Conservation (phyloP, 306 rosid species). For the Comarum palustre region DNA sequence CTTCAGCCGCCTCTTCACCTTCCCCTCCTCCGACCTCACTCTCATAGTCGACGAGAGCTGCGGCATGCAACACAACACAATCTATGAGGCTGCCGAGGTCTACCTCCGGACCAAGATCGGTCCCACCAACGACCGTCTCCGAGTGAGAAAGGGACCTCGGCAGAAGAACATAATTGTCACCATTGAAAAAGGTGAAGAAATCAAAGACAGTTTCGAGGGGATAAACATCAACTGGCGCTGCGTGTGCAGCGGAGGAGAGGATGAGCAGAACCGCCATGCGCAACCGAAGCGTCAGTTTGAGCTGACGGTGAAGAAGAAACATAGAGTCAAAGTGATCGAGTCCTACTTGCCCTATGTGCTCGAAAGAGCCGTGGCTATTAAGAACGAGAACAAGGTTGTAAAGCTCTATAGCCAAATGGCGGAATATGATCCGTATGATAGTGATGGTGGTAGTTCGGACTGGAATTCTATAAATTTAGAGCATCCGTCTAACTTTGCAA, state of each 20-base stretch:
- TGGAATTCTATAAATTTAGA: conserved; percentile 38
- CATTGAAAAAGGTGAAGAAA: conserved; percentile 1
- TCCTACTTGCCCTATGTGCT: conserved; percentile 32
- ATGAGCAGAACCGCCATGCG: background rate
- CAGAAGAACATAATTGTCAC: conserved; percentile 20
- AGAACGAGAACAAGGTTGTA: conserved; percentile 14
- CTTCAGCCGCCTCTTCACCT: conserved; percentile 17
- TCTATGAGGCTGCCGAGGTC: conserved; percentile 35
- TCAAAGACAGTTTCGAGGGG: conserved; percentile 1
- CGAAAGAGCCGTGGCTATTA: conserved; percentile 15
- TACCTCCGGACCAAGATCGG: conserved; percentile 30
- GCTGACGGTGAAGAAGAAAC: conserved; percentile 24
- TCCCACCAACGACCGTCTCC: conserved; percentile 25
- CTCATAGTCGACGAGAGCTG: background rate
- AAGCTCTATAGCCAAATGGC: conserved; percentile 25
- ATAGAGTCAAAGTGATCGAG: conserved; percentile 21
- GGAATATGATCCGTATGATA: background rate
- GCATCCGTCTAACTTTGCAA: conserved; percentile 38
- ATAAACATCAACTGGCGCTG: conserved; percentile 25
- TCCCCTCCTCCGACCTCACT: conserved; percentile 21
- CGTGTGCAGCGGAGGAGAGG: conserved; percentile 1
- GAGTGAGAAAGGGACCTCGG: conserved; percentile 17
- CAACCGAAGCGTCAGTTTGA: conserved; percentile 12
- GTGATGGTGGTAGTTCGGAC: background rate
- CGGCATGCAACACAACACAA: background rate